Evolutionary conservation across 208 protist species (phyloP), one percentile per base, ranked within the genome.

Genomic region (Acanthamoeba sp.): DNA sequence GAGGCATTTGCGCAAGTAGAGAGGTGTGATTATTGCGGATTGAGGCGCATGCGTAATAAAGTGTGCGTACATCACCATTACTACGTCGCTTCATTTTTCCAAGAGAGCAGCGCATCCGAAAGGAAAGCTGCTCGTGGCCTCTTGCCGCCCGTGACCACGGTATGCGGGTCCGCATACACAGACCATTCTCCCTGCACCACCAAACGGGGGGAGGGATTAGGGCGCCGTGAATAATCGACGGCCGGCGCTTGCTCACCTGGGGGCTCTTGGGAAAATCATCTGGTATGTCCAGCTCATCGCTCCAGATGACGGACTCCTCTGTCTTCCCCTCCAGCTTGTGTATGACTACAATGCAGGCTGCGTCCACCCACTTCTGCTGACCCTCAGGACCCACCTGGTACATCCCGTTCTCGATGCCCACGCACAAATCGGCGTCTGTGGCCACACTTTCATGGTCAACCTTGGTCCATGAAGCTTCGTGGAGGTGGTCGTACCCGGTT

Each of bases 1-100:
- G 82, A 89, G 82, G 71, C 71, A 80, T 20, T 5, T n/a, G 71
- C 71, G 71, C 71, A 80, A 80, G 71, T 80, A 48, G 59, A 69
- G 18, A 5, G 29, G 18, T 40, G 64, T 42, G 64, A 73, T 50
- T 50, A 40, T 42, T 73, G 14, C n/a, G 6, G n/a, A 40, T 10
- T 10, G 32, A 76, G 14, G 3, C 3, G 29, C 62, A 38, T 32
- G 18, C 36, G 29, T 42, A 80, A 80, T 80, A 80, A 80, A 80
- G 16, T 27, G 29, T 73, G 64, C 64, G 64, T 73, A 73, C 22
- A 32, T 36, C 20, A 9, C 27, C 22, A n/a, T 1, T 36, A 12
- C 4, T 14, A 34, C n/a, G n/a, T 32, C 29, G 10, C n/a, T 12
- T 69, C 38, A 38, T 45, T 24, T 36, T 80, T 80, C 71, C 71